These are phyloP conservation scores for Pseudotsuga menziesii DNA, from an alignment of 75 land plant genomes.

Conservation along the genomic window DNA sequence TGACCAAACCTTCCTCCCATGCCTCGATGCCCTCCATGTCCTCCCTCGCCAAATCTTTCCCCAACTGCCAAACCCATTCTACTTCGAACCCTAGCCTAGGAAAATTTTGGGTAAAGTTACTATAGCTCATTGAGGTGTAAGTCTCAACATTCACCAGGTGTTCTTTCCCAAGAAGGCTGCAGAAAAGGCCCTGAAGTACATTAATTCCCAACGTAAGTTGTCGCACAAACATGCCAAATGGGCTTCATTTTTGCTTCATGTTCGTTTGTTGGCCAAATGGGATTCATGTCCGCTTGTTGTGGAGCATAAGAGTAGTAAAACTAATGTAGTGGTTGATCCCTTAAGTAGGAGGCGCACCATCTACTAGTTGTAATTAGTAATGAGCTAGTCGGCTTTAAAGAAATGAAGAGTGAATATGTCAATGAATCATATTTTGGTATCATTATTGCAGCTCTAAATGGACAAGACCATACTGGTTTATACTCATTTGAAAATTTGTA, in stretches of 20 bases:
- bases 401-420: not conserved
- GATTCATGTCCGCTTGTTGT: not conserved
- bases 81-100: too few relatives aligned
- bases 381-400: not conserved
- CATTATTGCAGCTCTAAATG: not conserved
- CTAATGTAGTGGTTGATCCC: not conserved
- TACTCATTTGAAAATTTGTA: not conserved
- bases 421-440: not conserved
- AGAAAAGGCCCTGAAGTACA: too few relatives aligned
- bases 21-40: too few relatives aligned
- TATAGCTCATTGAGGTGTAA: too few relatives aligned
- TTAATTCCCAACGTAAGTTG: too few relatives aligned
- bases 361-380: not conserved
- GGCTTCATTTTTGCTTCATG: not conserved
- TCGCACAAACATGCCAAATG: not conserved
- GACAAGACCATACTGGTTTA: not conserved
- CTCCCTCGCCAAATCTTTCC: too few relatives aligned
- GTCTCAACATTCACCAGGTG: too few relatives aligned
- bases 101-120: too few relatives aligned
- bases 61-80: too few relatives aligned
- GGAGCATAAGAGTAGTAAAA: not conserved
- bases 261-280: too few relatives aligned
- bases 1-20: too few relatives aligned
- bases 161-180: too few relatives aligned
- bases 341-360: not conserved